Conservation (phyloP, 352 stramenopile genomes). For the Discostella stelligera region DNA sequence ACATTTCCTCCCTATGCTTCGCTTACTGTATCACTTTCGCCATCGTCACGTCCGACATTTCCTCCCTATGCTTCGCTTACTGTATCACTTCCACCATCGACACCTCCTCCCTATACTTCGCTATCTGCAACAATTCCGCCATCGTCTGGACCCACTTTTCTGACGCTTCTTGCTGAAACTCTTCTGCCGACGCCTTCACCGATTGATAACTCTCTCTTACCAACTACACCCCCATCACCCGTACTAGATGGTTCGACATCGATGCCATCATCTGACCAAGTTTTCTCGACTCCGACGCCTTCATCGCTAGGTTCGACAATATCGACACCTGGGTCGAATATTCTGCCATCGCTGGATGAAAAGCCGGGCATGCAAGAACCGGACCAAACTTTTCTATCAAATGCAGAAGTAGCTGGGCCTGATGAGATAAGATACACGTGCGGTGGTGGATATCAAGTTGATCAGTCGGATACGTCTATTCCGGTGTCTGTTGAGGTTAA, state of each 20-base stretch:
- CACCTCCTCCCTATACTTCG: not conserved
- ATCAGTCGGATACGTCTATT: slow-evolving; percentile 13
- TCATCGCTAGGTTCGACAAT: slow-evolving; percentile 3
- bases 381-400: not conserved
- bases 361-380: slow-evolving; percentile 1
- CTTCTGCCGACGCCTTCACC: slow-evolving; percentile 6
- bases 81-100: not conserved
- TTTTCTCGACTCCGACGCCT: not conserved
- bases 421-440: slow-evolving; percentile 10
- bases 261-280: slow-evolving; percentile 1
- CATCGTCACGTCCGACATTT: not conserved
- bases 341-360: slow-evolving; percentile 5
- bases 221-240: not conserved
- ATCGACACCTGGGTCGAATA: not conserved
- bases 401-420: not conserved
- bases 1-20: not conserved
- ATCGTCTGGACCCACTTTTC: not conserved
- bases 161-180: not conserved
- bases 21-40: not conserved
- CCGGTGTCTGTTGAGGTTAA: slow-evolving; percentile 23
- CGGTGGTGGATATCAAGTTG: slow-evolving; percentile 8
- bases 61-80: not conserved
- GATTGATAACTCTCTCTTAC: slow-evolving; percentile 3
- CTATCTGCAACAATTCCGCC: not conserved
- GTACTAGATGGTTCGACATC: not conserved